Percentiles rank a stretch among this genome's conserved stretches.
Conservation (phyloP, 2,329 filamentous ascomycete species). For the Neopestalotiopsis clavispora region DNA sequence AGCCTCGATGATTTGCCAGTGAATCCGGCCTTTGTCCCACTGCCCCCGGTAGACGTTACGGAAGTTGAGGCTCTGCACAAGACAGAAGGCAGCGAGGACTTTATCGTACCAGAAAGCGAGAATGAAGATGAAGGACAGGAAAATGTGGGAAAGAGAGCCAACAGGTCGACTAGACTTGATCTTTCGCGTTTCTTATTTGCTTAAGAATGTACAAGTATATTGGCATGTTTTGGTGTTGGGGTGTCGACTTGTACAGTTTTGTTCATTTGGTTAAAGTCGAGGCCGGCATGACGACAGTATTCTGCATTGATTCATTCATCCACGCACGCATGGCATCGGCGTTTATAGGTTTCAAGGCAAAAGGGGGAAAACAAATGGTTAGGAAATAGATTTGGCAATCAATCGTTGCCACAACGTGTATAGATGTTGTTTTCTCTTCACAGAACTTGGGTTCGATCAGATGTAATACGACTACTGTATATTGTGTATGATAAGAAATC, state of each 20-base stretch:
- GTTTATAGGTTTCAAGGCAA: not conserved
- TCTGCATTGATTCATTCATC: constrained; percentile 5
- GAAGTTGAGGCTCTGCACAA: constrained; percentile 58
- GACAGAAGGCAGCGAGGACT: constrained; percentile 59
- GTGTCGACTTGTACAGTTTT: not conserved
- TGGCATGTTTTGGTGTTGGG: not conserved
- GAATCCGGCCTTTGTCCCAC: constrained; percentile 59
- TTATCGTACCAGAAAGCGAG: constrained; percentile 58
- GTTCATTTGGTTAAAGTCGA: not conserved
- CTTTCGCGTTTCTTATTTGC: constrained; percentile 54
- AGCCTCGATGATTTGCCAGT: constrained; percentile 45
- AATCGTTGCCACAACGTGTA: not conserved
- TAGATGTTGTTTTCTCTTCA: not conserved
- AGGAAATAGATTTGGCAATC: not conserved
- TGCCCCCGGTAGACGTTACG: constrained; percentile 57
- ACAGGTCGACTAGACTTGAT: constrained; percentile 43
- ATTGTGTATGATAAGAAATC: too few species aligned
- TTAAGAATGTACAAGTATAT: constrained; percentile 16
- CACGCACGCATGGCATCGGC: constrained; percentile 4
- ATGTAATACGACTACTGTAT: too few species aligned
- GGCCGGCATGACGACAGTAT: not conserved
- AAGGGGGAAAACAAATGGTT: not conserved
- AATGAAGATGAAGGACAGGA: constrained; percentile 32
- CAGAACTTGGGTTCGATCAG: too few species aligned
- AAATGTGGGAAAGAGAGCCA: constrained; percentile 22